Evolutionary conservation across 2,329 filamentous ascomycete species (phyloP).

Genomic region (Remersonia thermophila): DNA sequence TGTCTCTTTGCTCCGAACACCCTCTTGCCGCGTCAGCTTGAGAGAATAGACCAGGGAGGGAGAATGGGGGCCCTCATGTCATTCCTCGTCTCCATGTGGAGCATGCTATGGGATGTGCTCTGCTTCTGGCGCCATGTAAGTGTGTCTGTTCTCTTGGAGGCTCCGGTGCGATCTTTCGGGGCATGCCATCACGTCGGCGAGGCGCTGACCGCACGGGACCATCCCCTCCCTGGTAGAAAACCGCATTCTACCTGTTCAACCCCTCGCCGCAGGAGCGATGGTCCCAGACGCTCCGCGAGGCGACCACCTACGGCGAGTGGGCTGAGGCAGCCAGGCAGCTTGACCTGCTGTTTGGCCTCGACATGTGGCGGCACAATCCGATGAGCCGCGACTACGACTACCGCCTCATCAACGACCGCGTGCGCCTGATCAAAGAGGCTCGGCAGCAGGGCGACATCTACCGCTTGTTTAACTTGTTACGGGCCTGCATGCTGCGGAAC

Average conservation of each 20-base stretch:
- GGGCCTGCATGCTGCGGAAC: conserved; percentile 70
- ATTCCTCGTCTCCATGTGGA: conserved; percentile 8
- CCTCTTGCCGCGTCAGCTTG: neutral
- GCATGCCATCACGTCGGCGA: too few species aligned
- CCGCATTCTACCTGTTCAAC: conserved; percentile 53
- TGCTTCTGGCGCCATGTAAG: conserved; percentile 12
- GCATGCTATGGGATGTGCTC: conserved; percentile 9
- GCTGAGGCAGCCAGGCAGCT: conserved; percentile 70
- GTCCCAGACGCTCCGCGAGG: conserved; percentile 51
- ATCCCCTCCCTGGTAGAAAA: too few species aligned
- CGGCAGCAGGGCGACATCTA: conserved; percentile 61
- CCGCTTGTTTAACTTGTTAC: conserved; percentile 64
- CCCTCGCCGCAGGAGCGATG: conserved; percentile 54
- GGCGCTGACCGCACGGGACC: too few species aligned
- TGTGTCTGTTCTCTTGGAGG: neutral
- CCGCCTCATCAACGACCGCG: conserved; percentile 65
- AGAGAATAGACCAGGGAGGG: neutral
- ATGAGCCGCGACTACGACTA: conserved; percentile 77
- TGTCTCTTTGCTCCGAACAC: too few species aligned
- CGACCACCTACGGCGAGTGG: conserved; percentile 72
- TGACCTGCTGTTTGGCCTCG: conserved; percentile 69
- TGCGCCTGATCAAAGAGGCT: conserved; percentile 57
- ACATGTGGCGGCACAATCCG: conserved; percentile 75
- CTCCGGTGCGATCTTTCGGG: too few species aligned
- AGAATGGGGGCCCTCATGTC: neutral